Evolutionary conservation across 768 basidiomycete species (phyloP), one percentile per base, ranked within the genome.

Genomic region (Cystobasidium ongulense): DNA sequence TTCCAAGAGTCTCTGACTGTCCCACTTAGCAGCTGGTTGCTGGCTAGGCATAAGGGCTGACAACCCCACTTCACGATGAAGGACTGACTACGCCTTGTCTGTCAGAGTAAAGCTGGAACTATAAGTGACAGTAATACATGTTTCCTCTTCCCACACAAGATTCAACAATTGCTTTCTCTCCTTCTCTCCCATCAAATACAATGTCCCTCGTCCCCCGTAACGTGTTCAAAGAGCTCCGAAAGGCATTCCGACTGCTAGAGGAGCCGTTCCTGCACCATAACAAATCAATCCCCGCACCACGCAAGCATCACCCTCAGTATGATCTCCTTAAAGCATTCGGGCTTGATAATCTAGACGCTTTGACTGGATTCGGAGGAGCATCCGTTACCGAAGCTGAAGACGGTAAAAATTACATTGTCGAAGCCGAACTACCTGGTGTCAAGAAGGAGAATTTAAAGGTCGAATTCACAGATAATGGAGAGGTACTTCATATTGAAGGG

Each of bases 401-500:
- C 21, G 65, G 65, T 25, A 67, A 29, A 27, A 67, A 67, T 31
- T 67, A 67, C 29, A 18, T 67, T 18, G 29, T 67, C 2, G 65
- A 67, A 52, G 65, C 65, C 15, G 65, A 67, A 52, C 29, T 67
- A 52, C 43, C 65, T 21, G 65, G 65, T 46, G 39, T 46, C 5
- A 67, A 67, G 65, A 46, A 53, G 29, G 65, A 50, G 29, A 50
- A 67, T 52, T 3, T 67, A 5, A 67, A 52, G 31, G 18, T 67
- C 11, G 65, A 67, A 29, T 39, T 67, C n/a, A 18, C 65, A 52
- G 65, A 67, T 23, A 53, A 53, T 35, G 43, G 65, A 31, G 65
- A 67, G 53, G 43, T 67, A 27, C 65, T 67, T 67, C 65, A 67
- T 50, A 52, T 67, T 38, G 15, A 36, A 31, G 65, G 65, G 13